These are phyloP conservation scores for Botrytis aclada DNA, from an alignment of 2,329 filamentous ascomycete species.

Conservation along the genomic window DNA sequence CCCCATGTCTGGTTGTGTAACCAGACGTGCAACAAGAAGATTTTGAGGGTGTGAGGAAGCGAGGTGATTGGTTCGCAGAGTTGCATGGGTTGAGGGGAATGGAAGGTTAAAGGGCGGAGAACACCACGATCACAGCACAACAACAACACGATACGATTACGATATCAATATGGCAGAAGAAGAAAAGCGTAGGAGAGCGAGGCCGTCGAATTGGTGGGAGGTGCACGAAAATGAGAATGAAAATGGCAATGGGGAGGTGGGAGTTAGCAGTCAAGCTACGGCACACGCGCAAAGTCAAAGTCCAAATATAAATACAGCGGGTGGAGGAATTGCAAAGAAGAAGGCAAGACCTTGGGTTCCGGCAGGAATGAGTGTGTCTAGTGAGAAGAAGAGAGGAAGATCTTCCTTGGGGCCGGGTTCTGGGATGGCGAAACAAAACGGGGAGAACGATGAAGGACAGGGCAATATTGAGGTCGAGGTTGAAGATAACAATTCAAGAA, in stretches of 20 bases:
- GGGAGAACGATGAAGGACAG: background rate
- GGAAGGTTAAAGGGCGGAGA: background rate
- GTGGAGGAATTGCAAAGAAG: background rate
- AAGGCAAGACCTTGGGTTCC: constrained; percentile 6
- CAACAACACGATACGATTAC: background rate
- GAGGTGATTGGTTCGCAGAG: background rate
- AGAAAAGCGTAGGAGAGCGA: constrained; percentile 31
- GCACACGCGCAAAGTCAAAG: constrained; percentile 11
- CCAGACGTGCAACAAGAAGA: constrained; percentile 5
- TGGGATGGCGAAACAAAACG: background rate
- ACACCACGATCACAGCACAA: background rate
- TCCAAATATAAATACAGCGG: constrained; percentile 13
- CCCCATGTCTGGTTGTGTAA: background rate
- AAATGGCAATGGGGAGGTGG: background rate
- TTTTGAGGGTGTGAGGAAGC: background rate
- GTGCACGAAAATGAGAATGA: constrained; percentile 1
- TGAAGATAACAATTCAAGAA: background rate
- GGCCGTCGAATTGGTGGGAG: constrained; percentile 34
- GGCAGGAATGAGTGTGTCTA: background rate
- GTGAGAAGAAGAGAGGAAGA: background rate
- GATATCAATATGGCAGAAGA: constrained; percentile 18
- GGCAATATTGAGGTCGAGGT: background rate
- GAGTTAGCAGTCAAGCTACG: background rate
- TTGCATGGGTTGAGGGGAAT: too few relatives aligned
- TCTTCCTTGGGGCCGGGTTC: background rate